Evolutionary conservation across 1,284 basidiomycete species (phyloP), one percentile per base, ranked within the genome.

Genomic region (Exobasidium cylindrosporum): DNA sequence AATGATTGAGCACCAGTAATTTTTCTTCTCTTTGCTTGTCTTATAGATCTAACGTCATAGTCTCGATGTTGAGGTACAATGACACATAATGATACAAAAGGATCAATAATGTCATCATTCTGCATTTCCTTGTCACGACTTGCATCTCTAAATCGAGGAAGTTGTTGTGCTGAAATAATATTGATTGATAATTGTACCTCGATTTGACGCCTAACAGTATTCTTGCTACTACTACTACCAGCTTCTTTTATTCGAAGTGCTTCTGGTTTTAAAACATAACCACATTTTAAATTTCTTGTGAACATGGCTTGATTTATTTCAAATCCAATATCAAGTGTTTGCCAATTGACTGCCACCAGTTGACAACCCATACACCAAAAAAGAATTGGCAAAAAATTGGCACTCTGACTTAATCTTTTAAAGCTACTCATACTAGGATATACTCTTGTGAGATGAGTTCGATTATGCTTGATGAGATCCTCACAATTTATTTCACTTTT

Each of bases 311-410:
- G 87, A 74, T 97, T 97, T 77, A 96, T 89, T 83, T 89, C 88
- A 74, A 89, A 90, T 6, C 76, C 74, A 2, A 76, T 32, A 50
- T 74, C 76, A 60, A 88, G 88, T 0, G 93, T 98, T 81, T 99
- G 96, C 91, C 93, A 97, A 80, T 99, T 99, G 65, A 98, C 85
- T 4, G 96, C 92, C 0, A 96, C 93, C n/a, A 98, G 81, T 81
- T 98, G 95, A 17, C 88, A 87, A 0, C 95, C 95, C 0, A 88
- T 87, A 0, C 87, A 86, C 95, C 95, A 99, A 80, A 87, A 92
- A 43, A 88, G 85, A 80, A 91, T 87, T 3, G 95, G 95, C 68
- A 90, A 85, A 77, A 89, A 97, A 80, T 99, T 99, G 24, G 88
- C 73, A 54, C 76, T 78, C 11, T 65, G 64, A 44, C 70, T 74